phyloP scores from a whole-genome alignment of 768 basidiomycete species.

The Tricholoma hemisulphureum region DNA sequence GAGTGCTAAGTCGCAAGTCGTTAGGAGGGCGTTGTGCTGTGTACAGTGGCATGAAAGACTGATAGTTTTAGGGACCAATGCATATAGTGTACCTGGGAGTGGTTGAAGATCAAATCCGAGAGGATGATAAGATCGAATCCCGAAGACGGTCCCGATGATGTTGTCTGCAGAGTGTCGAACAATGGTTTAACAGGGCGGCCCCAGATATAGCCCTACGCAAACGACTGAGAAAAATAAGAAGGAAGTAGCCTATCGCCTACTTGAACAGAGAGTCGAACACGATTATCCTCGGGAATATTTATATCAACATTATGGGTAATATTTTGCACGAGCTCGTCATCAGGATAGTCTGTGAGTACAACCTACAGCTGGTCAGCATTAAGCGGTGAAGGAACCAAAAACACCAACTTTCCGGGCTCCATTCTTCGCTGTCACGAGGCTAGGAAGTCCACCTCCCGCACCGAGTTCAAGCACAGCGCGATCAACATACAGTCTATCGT shows the following conservation, averaged over 20 bases:
- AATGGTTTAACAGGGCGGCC: conserved; percentile 55
- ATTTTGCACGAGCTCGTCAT: conserved; percentile 71
- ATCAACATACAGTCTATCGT: conserved; percentile 45
- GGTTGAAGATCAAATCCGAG: conserved; percentile 93
- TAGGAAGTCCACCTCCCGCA: conserved; percentile 89
- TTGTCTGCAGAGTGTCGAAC: conserved; percentile 28
- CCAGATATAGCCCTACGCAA: conserved; percentile 79
- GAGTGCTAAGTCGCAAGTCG: conserved; percentile 59
- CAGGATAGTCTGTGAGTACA: conserved; percentile 92
- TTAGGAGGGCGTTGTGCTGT: conserved; percentile 80
- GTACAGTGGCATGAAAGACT: neutral
- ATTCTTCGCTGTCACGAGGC: conserved; percentile 68
- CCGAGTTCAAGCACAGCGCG: conserved; percentile 79
- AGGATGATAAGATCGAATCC: conserved; percentile 81
- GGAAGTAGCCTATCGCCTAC: conserved; percentile 18
- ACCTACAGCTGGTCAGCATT: conserved; percentile 44
- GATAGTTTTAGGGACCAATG: neutral
- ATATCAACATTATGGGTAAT: conserved; percentile 61
- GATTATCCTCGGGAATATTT: conserved; percentile 48
- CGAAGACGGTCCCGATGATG: conserved; percentile 1
- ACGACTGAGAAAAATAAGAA: neutral
- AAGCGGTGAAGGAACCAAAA: neutral
- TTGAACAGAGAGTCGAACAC: conserved; percentile 33
- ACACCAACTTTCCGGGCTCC: conserved; percentile 64
- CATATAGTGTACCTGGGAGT: conserved; percentile 68